Evolutionary conservation across 257 asterid genomes (phyloP).

Genomic region (Solanum chmielewskii): DNA sequence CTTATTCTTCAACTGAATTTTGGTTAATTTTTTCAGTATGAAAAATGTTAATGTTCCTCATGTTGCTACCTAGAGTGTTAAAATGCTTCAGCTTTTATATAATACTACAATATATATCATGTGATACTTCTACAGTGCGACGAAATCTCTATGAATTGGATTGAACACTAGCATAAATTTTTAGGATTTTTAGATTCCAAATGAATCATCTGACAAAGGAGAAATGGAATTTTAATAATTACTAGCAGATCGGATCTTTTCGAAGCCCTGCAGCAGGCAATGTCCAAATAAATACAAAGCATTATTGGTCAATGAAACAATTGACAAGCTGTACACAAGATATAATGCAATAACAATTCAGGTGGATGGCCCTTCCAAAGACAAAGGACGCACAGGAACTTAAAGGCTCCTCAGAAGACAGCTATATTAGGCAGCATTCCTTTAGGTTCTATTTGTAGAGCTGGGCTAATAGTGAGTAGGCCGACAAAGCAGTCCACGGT

Average conservation of each 20-base stretch:
- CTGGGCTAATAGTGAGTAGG: slow-evolving; percentile 63
- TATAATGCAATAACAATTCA: not conserved
- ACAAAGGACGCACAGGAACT: not conserved
- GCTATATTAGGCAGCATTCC: slow-evolving; percentile 34
- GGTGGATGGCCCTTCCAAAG: not conserved
- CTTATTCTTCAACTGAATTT: not conserved
- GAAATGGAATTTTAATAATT: not conserved
- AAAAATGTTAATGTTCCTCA: not conserved
- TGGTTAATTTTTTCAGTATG: not conserved
- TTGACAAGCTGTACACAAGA: not conserved
- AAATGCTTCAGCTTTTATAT: not conserved
- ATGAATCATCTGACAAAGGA: not conserved
- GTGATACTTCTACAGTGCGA: not conserved
- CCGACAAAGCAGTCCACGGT: slow-evolving; percentile 57
- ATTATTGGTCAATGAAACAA: not conserved
- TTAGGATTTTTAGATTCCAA: not conserved
- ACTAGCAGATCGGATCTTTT: not conserved
- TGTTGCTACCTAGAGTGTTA: not conserved
- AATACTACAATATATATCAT: not conserved
- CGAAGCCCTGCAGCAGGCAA: not conserved
- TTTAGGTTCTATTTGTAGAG: slow-evolving; percentile 68
- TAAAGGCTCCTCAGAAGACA: slow-evolving; percentile 19
- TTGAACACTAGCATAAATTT: not conserved
- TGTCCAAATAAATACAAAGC: not conserved
- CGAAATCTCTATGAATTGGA: not conserved